Conservation (phyloP, 768 basidiomycete species). For the Steccherinum ochraceum region DNA sequence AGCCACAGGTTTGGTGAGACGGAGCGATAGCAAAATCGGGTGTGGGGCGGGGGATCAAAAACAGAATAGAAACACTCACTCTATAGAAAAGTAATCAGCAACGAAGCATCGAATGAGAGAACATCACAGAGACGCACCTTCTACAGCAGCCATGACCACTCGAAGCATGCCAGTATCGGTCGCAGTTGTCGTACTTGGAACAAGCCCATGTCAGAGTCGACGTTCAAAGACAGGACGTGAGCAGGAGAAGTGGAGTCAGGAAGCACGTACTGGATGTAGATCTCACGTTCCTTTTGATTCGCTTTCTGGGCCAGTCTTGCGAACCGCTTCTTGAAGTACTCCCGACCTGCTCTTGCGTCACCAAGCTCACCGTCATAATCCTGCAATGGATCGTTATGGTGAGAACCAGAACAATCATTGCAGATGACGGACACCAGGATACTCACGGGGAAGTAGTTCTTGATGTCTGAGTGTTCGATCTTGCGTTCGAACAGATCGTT, state of each 20-base stretch:
- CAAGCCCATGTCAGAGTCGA: constrained; percentile 10
- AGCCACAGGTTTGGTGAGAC: constrained; percentile 17
- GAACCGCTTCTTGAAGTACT: constrained; percentile 89
- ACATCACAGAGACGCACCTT: constrained; percentile 54
- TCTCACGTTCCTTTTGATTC: constrained; percentile 82
- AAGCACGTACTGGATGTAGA: constrained; percentile 84
- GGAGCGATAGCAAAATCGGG: constrained; percentile 18
- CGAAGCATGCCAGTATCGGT: constrained; percentile 84
- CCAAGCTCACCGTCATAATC: constrained; percentile 79
- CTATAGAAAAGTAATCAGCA: constrained; percentile 29
- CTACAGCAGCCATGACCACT: constrained; percentile 93
- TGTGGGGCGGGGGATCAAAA: constrained; percentile 16
- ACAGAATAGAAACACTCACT: constrained; percentile 50
- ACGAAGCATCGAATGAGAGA: neutral
- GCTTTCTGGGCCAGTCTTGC: constrained; percentile 77
- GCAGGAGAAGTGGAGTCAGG: neutral
- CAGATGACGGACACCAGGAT: neutral
- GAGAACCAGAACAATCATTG: neutral
- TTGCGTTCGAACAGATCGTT: constrained; percentile 89
- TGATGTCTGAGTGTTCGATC: constrained; percentile 75
- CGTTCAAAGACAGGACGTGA: constrained; percentile 7
- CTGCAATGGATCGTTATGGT: constrained; percentile 28
- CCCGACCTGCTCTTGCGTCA: constrained; percentile 69
- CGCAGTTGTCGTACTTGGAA: constrained; percentile 73
- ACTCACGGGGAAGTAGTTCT: constrained; percentile 80